Percentiles rank a stretch among this genome's conserved stretches.
These are phyloP conservation scores for Omphalotus guepiniiformis DNA, from an alignment of 768 basidiomycete species.

Conservation along the genomic window DNA sequence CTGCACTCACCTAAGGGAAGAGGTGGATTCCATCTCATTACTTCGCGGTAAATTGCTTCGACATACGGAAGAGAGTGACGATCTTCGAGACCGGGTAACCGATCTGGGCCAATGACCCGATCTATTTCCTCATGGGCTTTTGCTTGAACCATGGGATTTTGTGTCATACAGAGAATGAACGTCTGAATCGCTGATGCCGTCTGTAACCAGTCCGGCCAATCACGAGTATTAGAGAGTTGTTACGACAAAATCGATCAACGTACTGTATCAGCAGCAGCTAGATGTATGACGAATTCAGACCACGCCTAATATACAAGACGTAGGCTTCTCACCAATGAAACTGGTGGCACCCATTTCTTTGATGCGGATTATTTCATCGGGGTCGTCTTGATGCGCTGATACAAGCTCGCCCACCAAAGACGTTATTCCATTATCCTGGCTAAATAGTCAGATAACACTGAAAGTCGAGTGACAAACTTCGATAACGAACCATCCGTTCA, in stretches of 20 bases:
- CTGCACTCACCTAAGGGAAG: not conserved
- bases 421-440: not conserved
- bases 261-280: conserved; percentile 2
- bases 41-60: conserved; percentile 14
- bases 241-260: not conserved
- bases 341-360: not conserved
- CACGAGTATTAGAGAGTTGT: not conserved
- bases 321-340: not conserved
- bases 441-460: not conserved
- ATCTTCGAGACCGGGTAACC: conserved; percentile 19
- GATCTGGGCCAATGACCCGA: conserved; percentile 19
- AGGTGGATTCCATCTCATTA: not conserved
- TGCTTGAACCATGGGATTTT: conserved; percentile 20
- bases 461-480: no score
- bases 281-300: no score
- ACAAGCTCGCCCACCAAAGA: not conserved
- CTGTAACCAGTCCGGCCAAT: not conserved
- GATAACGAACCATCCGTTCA: no score
- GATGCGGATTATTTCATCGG: not conserved
- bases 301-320: no score
- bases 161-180: not conserved
- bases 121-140: conserved; percentile 27
- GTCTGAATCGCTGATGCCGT: not conserved
- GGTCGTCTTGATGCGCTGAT: not conserved
- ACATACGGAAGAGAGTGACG: conserved; percentile 10